Base-by-base conservation (phyloP, 2,329 filamentous ascomycete genomes). In the Eurotiales sp. region DNA sequence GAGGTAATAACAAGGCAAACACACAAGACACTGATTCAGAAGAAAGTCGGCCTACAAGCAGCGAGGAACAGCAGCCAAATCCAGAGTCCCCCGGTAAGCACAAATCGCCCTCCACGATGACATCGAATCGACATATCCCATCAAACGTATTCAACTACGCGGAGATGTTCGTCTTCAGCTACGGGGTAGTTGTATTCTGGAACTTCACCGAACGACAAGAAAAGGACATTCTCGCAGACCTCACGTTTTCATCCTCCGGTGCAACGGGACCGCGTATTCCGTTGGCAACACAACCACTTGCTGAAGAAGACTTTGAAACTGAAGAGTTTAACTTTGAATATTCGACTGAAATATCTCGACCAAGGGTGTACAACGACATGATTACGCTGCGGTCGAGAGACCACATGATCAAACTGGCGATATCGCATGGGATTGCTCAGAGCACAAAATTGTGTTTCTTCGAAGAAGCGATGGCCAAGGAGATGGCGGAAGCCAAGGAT, bases 251-350 rank as follows among this genome's bases (percentile, higher is more conserved):
- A 7, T 66, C 66, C 1, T 70, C 71, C 8, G 71, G 71, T 3
- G 59, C 58, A 1, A 63, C 65, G 2, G 64, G 67, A 0, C 63
- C 64, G 3, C 69, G 71, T 5, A 68, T 81, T 17, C 82, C 86
- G 10, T 79, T 99, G 6, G 85, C 90, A 27, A 87, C 85, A 1
- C 81, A 89, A 29, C 89, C 91, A 0, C 77, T 96, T 19, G 83
- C 88, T 51, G 89, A 96, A 69, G 86, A 86, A 58, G 91, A 97
- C 65, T 96, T 95, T 60, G 93, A 99, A 73, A 99, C 88, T 0
- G 93, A 99, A 66, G 92, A 97, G 65, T 96, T 99, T 63, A 92
- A 99, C 66, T 99, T 99, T 65, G 91, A 97, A 69, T 99, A 99
- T 75, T 95, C 89, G 61, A 81, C 84, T 1, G 81, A 89, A 52